These are phyloP conservation scores for Insectozyma bohioensis DNA, from an alignment of 1,139 yeast species.

Conservation along the genomic window DNA sequence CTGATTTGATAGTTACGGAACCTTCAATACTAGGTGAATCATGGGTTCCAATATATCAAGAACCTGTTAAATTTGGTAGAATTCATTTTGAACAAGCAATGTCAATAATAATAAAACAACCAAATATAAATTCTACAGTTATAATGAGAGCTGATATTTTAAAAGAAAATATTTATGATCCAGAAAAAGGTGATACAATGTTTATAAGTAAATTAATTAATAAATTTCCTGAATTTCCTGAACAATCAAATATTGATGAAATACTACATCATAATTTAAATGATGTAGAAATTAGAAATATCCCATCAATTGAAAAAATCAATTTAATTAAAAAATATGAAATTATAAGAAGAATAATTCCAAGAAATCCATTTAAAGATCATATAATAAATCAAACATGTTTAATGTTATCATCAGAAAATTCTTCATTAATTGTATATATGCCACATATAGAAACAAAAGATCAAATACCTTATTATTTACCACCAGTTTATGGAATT, in stretches of 20 bases:
- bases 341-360: conserved; percentile 77
- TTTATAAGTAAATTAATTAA: conserved; percentile 34
- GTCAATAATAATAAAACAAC: conserved; percentile 78
- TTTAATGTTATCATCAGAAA: conserved; percentile 37
- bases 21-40: conserved; percentile 56
- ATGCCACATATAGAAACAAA: conserved; percentile 64
- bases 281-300: conserved; percentile 52
- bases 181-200: conserved; percentile 33
- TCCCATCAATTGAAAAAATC: conserved; percentile 35
- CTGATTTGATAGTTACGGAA: conserved; percentile 7
- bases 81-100: conserved; percentile 72
- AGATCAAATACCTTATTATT: conserved; percentile 81
- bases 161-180: conserved; percentile 49
- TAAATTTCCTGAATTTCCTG: conserved; percentile 33
- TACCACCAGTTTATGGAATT: conserved; percentile 82
- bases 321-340: conserved; percentile 44
- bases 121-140: conserved; percentile 90
- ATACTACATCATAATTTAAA: conserved; percentile 50
- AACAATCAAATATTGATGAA: conserved; percentile 14
- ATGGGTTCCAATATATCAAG: conserved; percentile 63
- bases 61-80: conserved; percentile 43
- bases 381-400: conserved; percentile 84
- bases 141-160: conserved; percentile 86
- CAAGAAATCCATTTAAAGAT: conserved; percentile 87
- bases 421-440: conserved; percentile 58